Evolutionary conservation across 345 rosid genomes (phyloP).

Genomic region (Gossypium turneri): DNA sequence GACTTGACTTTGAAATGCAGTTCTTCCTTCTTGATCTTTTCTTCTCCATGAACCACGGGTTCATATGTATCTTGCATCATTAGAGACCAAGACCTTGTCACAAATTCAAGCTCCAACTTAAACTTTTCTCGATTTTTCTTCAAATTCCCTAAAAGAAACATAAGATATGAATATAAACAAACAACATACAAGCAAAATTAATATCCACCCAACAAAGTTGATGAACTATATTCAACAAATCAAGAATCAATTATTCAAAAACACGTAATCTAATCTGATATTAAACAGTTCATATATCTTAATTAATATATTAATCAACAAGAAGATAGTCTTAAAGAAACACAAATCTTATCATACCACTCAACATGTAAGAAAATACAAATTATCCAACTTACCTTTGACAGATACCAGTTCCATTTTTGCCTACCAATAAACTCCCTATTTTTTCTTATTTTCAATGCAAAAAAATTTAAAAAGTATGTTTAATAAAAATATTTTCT

Average conservation of each 20-base stretch:
- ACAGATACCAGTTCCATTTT: background rate
- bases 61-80: conserved; percentile 35
- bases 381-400: background rate
- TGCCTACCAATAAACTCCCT: background rate
- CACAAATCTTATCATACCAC: too few relatives aligned
- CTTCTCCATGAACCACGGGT: conserved; percentile 21
- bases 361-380: too few relatives aligned
- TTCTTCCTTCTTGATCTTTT: conserved; percentile 49
- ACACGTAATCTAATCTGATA: too few relatives aligned
- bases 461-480: too few relatives aligned
- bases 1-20: conserved; percentile 48
- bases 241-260: background rate
- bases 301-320: too few relatives aligned
- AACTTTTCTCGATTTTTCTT: conserved; percentile 12
- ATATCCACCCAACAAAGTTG: background rate
- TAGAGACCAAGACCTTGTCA: background rate
- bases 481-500: too few relatives aligned
- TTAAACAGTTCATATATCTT: too few relatives aligned
- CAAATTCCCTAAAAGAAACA: conserved; percentile 19
- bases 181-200: background rate
- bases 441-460: background rate
- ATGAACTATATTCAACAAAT: background rate
- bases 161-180: background rate
- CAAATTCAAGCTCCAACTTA: conserved; percentile 17
- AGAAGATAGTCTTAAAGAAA: too few relatives aligned